Base-by-base conservation (phyloP, 2,329 filamentous ascomycete genomes). In the Fusarium verrucosum region DNA sequence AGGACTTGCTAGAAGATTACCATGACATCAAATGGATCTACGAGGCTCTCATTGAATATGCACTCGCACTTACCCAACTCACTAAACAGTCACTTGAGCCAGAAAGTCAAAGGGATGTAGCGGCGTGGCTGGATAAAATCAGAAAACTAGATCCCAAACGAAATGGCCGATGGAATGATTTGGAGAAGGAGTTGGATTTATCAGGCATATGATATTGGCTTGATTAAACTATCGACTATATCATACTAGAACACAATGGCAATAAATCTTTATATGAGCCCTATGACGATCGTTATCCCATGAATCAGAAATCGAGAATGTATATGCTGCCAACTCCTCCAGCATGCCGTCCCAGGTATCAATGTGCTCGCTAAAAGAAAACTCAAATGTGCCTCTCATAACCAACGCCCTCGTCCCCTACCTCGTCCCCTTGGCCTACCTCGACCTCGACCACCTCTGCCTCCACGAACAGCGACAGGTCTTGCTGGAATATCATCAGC, bases 1-100 rank as follows among this genome's bases (percentile, higher is more conserved):
- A 85, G 67, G 87, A 89, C 45, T 77, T 90, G 14, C 72, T 88
- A 5, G 81, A 86, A 55, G 87, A 85, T 64, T 94, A 85, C 62
- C 61, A 74, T 5, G 79, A 84, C 46, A 74, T 80, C 75, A 96
- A 97, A 77, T 95, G 92, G 86, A 91, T 97, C 40, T 96, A 97
- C 73, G 92, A 96, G 76, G 90, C 90, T 7, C 80, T 98, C 46
- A 83, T 98, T 22, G 87, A 92, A 62, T 93, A 92, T 72, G 88
- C 89, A 1, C 73, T 89, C 26, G 79, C 81, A 28, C 76, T 90
- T n/a, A 82, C 81, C 52, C 75, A 76, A n/a, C 71, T 91, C 59
- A 83, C 83, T 69, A 76, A 78, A 76, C 70, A 78, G 41, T 72
- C 75, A 56, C 82, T 74, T 4, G 65, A 66, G 10, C 55, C 62